Evolutionary conservation across 306 rosid species (phyloP).

Genomic region (Rubus parviflorus): DNA sequence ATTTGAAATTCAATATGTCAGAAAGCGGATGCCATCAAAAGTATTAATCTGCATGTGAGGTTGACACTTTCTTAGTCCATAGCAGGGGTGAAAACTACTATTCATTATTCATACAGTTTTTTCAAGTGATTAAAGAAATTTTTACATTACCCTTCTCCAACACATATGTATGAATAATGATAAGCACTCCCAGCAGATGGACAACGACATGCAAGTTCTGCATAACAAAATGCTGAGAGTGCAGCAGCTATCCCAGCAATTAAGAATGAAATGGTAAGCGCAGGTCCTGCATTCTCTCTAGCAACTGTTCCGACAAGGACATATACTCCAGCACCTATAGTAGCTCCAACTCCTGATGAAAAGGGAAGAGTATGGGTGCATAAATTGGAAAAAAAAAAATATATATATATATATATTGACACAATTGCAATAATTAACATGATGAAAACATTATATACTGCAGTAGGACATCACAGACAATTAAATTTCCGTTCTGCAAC

Average conservation of each 20-base stretch:
- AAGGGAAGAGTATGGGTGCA: neutral
- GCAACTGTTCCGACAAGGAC: slow-evolving; percentile 94
- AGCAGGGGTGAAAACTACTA: neutral
- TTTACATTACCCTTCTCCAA: slow-evolving; percentile 79
- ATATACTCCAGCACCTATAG: slow-evolving; percentile 95
- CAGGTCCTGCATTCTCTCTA: slow-evolving; percentile 81
- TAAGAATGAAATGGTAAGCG: slow-evolving; percentile 71
- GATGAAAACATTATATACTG: neutral
- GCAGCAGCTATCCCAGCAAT: slow-evolving; percentile 89
- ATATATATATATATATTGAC: neutral
- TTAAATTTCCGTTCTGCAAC: neutral
- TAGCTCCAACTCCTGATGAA: slow-evolving; percentile 78
- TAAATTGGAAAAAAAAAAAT: neutral
- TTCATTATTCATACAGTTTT: neutral
- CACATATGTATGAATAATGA: slow-evolving; percentile 84
- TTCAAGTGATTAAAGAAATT: neutral
- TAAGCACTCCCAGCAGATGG: slow-evolving; percentile 98
- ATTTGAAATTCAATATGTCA: neutral
- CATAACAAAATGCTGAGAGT: slow-evolving; percentile 94
- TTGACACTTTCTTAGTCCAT: neutral
- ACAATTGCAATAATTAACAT: neutral
- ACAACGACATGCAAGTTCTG: slow-evolving; percentile 86
- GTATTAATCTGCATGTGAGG: neutral
- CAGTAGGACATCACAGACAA: neutral
- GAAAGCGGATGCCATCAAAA: neutral